A percentile compares a stretch with the other conserved stretches of the same genome.
These are phyloP conservation scores for Picochlorum sp. DNA, from an alignment of 139 green algal genomes.

Conservation along the genomic window DNA sequence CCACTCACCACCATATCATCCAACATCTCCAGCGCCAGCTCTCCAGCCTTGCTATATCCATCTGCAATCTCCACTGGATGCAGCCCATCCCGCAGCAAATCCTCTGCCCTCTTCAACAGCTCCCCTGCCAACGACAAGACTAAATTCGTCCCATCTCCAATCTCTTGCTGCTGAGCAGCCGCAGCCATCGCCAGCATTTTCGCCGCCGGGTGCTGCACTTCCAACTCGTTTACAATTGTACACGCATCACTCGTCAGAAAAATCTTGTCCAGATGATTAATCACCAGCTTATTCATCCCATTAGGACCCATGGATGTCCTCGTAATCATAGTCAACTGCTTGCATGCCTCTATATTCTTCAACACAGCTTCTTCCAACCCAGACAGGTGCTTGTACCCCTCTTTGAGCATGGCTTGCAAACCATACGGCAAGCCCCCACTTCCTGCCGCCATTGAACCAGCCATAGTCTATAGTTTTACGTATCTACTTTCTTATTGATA, in stretches of 20 bases:
- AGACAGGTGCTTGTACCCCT: constrained; percentile 91
- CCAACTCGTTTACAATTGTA: constrained; percentile 93
- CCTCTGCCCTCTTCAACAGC: constrained; percentile 82
- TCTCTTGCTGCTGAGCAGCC: constrained; percentile 88
- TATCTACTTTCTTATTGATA: too few species aligned
- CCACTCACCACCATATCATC: constrained; percentile 70
- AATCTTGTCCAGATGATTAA: constrained; percentile 98
- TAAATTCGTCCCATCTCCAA: constrained; percentile 96
- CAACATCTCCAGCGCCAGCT: constrained; percentile 74
- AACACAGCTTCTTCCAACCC: constrained; percentile 95
- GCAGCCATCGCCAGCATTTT: constrained; percentile 90
- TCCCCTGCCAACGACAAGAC: constrained; percentile 90
- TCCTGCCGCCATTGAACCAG: too few species aligned
- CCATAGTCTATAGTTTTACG: too few species aligned
- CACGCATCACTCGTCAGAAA: constrained; percentile 95
- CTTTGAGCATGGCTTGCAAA: constrained; percentile 91
- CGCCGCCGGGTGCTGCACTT: constrained; percentile 94
- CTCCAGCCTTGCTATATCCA: constrained; percentile 80
- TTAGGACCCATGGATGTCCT: constrained; percentile 91
- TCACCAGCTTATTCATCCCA: constrained; percentile 99
- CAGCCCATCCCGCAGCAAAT: constrained; percentile 82
- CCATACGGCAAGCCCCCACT: constrained; percentile 70
- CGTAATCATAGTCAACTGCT: constrained; percentile 84
- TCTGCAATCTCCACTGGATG: constrained; percentile 90
- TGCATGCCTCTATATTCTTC: constrained; percentile 98